Evolutionary conservation across 305 asterid species (phyloP), one percentile per base, ranked within the genome.

Genomic region (Petunia hybrid): DNA sequence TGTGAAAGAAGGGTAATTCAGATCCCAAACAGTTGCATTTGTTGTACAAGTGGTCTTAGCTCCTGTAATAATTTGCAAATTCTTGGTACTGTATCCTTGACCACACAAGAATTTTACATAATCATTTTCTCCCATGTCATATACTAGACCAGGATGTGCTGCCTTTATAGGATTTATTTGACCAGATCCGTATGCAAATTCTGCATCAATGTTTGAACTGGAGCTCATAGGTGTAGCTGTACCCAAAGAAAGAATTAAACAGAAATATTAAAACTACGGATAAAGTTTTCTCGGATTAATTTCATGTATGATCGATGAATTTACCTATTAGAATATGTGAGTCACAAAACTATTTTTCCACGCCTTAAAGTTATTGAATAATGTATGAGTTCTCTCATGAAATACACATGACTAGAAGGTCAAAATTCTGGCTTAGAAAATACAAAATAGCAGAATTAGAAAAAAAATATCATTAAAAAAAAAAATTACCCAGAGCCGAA

Each of bases 151-250:
- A 2, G 94, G 95, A 84, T 88, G 85, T 55, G 86, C 64, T 68
- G 95, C 93, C 65, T 89, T 89, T 67, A 79, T 87, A 71, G 93
- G 94, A 81, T 91, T 86, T 84, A 90, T 76, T 68, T 92, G 90
- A 43, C 97, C 93, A 0, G 95, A 90, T 36, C 95, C 95, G 40
- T 88, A 89, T 16, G 90, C 93, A 35, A 91, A 90, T 91, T 92
- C 85, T 74, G 35, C 74, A 71, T 89, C 82, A 81, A 67, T 8
- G 88, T 86, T 86, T 91, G 88, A 46, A 89, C 92, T 36, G 86
- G 87, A 69, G 68, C 65, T 68, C 75, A 68, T 68, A 68, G 56
- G 75, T 71, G 81, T 86, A 56, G 94, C 97, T 92, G 89, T 82
- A 40, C 76, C 80, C 59, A 59, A 36, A 63, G 48, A 41, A 22